Evolutionary conservation across 768 basidiomycete genomes (phyloP).

Genomic region (Termitomyces bulborhizus): DNA sequence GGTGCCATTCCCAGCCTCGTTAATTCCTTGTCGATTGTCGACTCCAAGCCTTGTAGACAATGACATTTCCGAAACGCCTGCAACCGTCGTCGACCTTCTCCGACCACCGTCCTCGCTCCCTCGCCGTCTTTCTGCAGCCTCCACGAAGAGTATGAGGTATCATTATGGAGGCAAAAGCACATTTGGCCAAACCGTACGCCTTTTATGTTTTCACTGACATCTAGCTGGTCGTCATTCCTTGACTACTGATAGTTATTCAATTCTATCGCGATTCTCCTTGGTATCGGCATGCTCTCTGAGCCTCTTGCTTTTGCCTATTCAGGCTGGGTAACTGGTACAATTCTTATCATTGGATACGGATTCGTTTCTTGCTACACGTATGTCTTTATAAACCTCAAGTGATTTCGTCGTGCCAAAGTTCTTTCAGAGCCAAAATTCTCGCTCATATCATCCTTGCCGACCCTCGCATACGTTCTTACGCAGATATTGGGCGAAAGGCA

Average conservation of each 20-base stretch:
- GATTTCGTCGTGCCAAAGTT: not conserved
- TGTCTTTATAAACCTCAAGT: constrained; percentile 20
- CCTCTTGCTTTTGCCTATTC: constrained; percentile 89
- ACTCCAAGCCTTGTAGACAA: not conserved
- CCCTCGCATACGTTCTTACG: constrained; percentile 68
- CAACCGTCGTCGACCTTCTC: not conserved
- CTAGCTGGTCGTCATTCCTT: constrained; percentile 1
- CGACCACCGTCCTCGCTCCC: not conserved
- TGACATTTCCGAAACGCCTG: not conserved
- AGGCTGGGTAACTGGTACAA: constrained; percentile 79
- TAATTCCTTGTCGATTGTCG: constrained; percentile 11
- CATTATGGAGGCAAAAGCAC: constrained; percentile 54
- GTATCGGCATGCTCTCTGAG: constrained; percentile 85
- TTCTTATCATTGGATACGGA: constrained; percentile 72
- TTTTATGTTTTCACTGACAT: not conserved
- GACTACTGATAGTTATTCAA: constrained; percentile 68
- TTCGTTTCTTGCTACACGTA: constrained; percentile 86
- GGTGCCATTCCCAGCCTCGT: constrained; percentile 20
- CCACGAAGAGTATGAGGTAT: constrained; percentile 22
- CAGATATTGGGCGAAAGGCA: constrained; percentile 85
- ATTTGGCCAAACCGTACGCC: constrained; percentile 63
- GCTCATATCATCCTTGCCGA: constrained; percentile 71
- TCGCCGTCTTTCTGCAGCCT: constrained; percentile 28
- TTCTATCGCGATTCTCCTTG: constrained; percentile 77
- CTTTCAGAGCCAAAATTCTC: constrained; percentile 74